phyloP scores from a whole-genome alignment of 345 rosid species.

The Lagerstroemia speciosa region DNA sequence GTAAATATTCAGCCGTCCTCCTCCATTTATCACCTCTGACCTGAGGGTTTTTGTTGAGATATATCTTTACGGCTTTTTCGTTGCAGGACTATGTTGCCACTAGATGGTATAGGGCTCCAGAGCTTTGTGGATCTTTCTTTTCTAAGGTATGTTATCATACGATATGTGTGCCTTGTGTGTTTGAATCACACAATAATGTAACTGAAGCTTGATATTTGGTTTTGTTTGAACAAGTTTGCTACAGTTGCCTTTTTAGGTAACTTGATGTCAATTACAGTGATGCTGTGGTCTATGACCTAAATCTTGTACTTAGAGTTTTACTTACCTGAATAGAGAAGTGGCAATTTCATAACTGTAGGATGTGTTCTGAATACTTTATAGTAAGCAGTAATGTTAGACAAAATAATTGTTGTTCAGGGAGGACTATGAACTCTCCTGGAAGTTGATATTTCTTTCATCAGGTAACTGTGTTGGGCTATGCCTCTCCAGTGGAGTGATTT shows the following conservation, averaged over 20 bases:
- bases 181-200: not conserved
- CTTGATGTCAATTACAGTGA: not conserved
- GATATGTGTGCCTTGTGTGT: not conserved
- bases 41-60: not conserved
- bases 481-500: slow-evolving; percentile 25
- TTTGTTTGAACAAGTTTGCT: not conserved
- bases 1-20: slow-evolving; percentile 26
- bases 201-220: not conserved
- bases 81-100: slow-evolving; percentile 94
- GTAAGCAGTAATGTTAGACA: slow-evolving; percentile 75
- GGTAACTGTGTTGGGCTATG: slow-evolving; percentile 72
- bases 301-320: not conserved
- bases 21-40: not conserved
- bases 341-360: slow-evolving; percentile 17
- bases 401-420: slow-evolving; percentile 99
- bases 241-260: not conserved
- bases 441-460: slow-evolving; percentile 88
- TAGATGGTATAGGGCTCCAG: slow-evolving; percentile 99
- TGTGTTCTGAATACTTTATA: slow-evolving; percentile 39
- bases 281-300: not conserved
- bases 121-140: slow-evolving; percentile 92
- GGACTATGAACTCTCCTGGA: slow-evolving; percentile 99
- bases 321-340: slow-evolving; percentile 1
- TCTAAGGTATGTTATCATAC: slow-evolving; percentile 51
- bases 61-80: not conserved